A percentile compares a stretch with the other conserved stretches of the same genome.
phyloP scores from a whole-genome alignment of 257 asterid species.

The Solanum verrucosum region DNA sequence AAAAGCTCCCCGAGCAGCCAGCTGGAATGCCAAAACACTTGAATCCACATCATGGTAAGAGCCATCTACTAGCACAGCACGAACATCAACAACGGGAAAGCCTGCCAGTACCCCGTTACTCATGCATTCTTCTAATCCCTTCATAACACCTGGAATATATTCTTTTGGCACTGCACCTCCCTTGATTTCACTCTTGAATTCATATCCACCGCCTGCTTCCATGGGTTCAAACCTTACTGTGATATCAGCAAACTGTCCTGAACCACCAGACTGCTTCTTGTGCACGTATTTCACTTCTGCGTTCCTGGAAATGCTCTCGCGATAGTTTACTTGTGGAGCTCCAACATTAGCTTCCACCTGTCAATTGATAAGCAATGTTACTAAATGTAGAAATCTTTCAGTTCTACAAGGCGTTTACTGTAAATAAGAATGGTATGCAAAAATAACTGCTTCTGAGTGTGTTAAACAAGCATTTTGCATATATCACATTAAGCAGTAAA shows the following conservation, averaged over 20 bases:
- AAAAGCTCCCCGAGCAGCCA: conserved; percentile 95
- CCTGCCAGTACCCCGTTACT: conserved; percentile 86
- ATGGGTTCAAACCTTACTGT: conserved; percentile 85
- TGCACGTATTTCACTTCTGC: conserved; percentile 76
- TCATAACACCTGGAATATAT: conserved; percentile 94
- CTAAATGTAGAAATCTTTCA: neutral
- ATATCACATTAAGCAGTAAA: neutral
- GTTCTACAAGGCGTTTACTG: neutral
- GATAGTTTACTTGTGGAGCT: conserved; percentile 98
- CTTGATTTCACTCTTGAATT: conserved; percentile 94
- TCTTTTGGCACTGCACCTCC: conserved; percentile 96
- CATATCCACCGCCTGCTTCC: conserved; percentile 82
- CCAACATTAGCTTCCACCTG: conserved; percentile 99
- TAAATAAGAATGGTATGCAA: neutral
- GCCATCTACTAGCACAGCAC: conserved; percentile 90
- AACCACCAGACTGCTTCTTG: conserved; percentile 98
- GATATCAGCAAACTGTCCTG: conserved; percentile 93
- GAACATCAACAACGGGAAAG: conserved; percentile 90
- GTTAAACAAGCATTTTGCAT: neutral
- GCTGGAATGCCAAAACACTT: conserved; percentile 93
- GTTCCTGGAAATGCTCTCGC: conserved; percentile 82
- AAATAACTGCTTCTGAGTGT: neutral
- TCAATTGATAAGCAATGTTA: neutral
- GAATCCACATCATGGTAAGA: conserved; percentile 97
- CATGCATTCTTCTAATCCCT: conserved; percentile 98